Conservation (phyloP, 352 stramenopile genomes). For the Phytophthora agathidicida region DNA sequence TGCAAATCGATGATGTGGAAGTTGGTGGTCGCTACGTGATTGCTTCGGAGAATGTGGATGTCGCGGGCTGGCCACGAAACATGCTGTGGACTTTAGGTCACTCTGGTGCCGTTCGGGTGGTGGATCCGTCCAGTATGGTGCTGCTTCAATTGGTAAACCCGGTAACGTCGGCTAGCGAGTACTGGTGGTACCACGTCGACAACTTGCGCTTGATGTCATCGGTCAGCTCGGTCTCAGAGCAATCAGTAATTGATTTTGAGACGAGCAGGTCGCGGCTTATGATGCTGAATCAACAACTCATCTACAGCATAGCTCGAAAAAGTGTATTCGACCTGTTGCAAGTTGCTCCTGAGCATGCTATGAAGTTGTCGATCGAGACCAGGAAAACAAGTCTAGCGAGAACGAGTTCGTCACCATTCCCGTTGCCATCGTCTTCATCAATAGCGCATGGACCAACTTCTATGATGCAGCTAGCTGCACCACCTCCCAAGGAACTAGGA, state of each 20-base stretch:
- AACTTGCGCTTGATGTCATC: conserved; percentile 34
- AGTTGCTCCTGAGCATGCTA: conserved; percentile 63
- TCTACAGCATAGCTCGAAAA: conserved; percentile 63
- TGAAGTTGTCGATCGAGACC: conserved; percentile 51
- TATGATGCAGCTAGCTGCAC: conserved; percentile 10
- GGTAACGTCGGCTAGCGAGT: conserved; percentile 47
- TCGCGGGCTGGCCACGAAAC: conserved; percentile 41
- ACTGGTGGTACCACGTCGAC: conserved; percentile 80
- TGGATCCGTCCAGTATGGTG: conserved; percentile 62
- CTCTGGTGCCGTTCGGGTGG: conserved; percentile 49
- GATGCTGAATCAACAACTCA: conserved; percentile 49
- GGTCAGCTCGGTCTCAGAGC: conserved; percentile 32
- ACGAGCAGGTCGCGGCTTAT: conserved; percentile 37
- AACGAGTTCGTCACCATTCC: conserved; percentile 36
- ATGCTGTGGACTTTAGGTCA: conserved; percentile 81
- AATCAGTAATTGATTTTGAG: conserved; percentile 53
- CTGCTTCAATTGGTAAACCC: conserved; percentile 72
- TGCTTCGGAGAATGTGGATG: conserved; percentile 37
- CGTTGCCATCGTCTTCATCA: conserved; percentile 21
- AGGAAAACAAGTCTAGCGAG: conserved; percentile 30
- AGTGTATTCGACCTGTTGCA: conserved; percentile 70
- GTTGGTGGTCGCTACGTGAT: conserved; percentile 67
- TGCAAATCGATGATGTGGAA: conserved; percentile 81
- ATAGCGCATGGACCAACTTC: neutral
- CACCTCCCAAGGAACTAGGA: conserved; percentile 19